These are phyloP conservation scores for Peronospora tabacina DNA, from an alignment of 352 stramenopile species.

Conservation along the genomic window DNA sequence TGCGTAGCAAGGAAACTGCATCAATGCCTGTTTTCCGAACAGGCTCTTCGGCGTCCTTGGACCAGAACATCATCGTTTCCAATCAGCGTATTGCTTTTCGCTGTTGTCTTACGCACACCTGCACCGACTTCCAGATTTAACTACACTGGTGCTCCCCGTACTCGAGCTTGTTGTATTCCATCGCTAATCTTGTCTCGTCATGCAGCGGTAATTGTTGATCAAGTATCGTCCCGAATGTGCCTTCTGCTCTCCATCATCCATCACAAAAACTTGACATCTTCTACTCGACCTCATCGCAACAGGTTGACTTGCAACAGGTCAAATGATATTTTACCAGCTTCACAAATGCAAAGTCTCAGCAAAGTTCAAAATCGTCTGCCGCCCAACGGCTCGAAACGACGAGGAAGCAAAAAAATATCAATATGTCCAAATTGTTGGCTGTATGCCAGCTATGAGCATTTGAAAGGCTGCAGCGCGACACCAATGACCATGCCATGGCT, in stretches of 20 bases:
- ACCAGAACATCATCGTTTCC: slow-evolving; percentile 46
- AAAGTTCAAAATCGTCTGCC: slow-evolving; percentile 1
- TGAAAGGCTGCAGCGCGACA: slow-evolving; percentile 51
- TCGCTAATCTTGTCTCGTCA: slow-evolving; percentile 45
- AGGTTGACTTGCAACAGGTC: slow-evolving; percentile 44
- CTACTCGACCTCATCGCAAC: slow-evolving; percentile 57
- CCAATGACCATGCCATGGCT: slow-evolving; percentile 52
- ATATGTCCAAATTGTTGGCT: slow-evolving; percentile 25
- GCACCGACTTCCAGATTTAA: slow-evolving; percentile 57
- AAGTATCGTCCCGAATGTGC: slow-evolving; percentile 50
- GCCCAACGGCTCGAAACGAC: neutral
- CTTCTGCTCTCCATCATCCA: slow-evolving; percentile 43
- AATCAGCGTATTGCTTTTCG: slow-evolving; percentile 43
- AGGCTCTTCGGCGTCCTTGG: slow-evolving; percentile 33
- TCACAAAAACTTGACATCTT: slow-evolving; percentile 48
- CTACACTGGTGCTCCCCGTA: slow-evolving; percentile 73
- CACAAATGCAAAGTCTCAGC: slow-evolving; percentile 2
- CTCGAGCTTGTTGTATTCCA: slow-evolving; percentile 67
- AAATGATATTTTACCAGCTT: slow-evolving; percentile 26
- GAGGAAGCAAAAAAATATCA: slow-evolving; percentile 6
- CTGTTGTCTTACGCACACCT: slow-evolving; percentile 50
- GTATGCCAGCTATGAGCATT: slow-evolving; percentile 32
- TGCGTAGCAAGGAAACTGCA: too few relatives aligned
- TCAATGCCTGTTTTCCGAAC: too few relatives aligned
- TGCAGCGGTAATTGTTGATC: slow-evolving; percentile 54